These are phyloP conservation scores for Diospyros lotus DNA, from an alignment of 148 eudicot species.

Conservation along the genomic window DNA sequence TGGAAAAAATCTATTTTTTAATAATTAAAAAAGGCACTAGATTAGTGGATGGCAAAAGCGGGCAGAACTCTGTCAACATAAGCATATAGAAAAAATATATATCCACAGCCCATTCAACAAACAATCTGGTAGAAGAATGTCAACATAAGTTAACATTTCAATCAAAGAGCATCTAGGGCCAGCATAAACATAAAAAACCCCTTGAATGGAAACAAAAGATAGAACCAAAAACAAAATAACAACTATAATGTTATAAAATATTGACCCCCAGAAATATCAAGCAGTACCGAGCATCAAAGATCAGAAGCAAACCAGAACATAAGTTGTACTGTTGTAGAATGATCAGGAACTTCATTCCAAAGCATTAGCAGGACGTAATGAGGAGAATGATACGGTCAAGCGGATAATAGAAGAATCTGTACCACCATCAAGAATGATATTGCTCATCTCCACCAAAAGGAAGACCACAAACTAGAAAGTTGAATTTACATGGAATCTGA, in stretches of 20 bases:
- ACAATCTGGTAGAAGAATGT: no score
- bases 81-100: no score
- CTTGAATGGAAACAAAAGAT: background rate
- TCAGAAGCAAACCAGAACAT: background rate
- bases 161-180: no score
- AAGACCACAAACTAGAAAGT: background rate
- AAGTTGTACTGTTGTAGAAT: background rate
- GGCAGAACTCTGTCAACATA: no score
- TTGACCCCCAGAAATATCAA: background rate
- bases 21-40: no score
- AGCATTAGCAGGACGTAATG: background rate
- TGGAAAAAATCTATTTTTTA: no score
- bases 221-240: background rate
- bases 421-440: conserved; percentile 12
- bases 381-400: conserved; percentile 3
- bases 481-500: background rate
- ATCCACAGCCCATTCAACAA: no score
- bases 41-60: no score
- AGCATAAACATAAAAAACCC: background rate
- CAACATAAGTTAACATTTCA: no score
- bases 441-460: background rate
- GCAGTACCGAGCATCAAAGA: background rate
- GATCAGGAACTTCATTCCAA: conserved; percentile 1
- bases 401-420: background rate
- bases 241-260: background rate